Base-by-base conservation (phyloP, 2,329 filamentous ascomycete species). In the Verticillium alfalfae region DNA sequence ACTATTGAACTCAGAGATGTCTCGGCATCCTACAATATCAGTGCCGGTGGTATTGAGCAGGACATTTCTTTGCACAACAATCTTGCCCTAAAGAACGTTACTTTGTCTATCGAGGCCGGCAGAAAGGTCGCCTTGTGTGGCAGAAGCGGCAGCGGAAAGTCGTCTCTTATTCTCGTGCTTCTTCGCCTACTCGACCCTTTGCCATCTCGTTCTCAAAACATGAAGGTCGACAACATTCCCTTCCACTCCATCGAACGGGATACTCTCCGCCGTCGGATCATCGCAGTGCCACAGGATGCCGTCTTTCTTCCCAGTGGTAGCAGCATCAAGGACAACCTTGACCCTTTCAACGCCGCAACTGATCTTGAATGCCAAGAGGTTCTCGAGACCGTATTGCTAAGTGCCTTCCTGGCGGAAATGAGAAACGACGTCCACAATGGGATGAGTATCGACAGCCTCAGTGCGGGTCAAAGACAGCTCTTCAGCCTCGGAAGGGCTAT, bases 401-500 rank as follows among this genome's bases (percentile, higher is more conserved):
- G 69, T 66, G 7, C 49, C 1, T 65, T 72, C 26, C 64, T 75
- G 6, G 54, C 63, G 4, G 62, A 67, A 13, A 61, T 64, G 1
- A 73, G 71, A 1, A 71, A 70, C 0, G 38, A 58, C 9, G 61
- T 75, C 0, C 60, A 63, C 8, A 68, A 66, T 1, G 64, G 61
- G n/a, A 75, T 86, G 58, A 73, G 76, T 26, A 71, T 76, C 2
- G 73, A 80, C 15, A 74, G 75, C 59, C 72, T 85, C 6, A 81
- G 77, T 9, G 80, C 82, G 61, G 86, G 86, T 0, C 84, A 88
- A 68, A 78, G 78, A 57, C 85, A 88, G 68, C 76, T 88, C 1
- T 85, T 88, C 68, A 85, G 81, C 66, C 75, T 88, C 9, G 85
- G 83, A 1, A 72, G 84, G 5, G 85, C 83, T 0, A 74, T 87